Percentiles rank a stretch among this genome's conserved stretches.
Evolutionary conservation across 106 monocot species (phyloP).

Genomic region (Dioscorea zingiberensis): DNA sequence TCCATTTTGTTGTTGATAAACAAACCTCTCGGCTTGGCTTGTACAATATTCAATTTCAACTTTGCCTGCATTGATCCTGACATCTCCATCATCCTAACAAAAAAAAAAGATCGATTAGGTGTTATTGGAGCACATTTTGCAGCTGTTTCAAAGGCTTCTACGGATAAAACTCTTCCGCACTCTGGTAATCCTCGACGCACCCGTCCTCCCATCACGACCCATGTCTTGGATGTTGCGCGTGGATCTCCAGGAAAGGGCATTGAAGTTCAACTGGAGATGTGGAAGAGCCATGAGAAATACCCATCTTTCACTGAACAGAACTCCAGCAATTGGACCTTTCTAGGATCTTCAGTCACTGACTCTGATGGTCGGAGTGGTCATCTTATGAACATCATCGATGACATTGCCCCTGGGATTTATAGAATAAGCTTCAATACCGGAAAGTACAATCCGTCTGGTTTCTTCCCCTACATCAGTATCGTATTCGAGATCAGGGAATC

Average conservation of each 20-base stretch:
- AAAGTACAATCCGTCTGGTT: slow-evolving; percentile 51
- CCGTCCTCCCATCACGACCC: slow-evolving; percentile 90
- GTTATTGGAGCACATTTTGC: too few relatives aligned
- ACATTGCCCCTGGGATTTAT: slow-evolving; percentile 46
- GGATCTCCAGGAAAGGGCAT: slow-evolving; percentile 73
- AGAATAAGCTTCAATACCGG: slow-evolving; percentile 74
- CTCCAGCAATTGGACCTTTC: slow-evolving; percentile 24
- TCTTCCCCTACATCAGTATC: slow-evolving; percentile 75
- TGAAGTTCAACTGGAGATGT: slow-evolving; percentile 69
- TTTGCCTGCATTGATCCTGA: too few relatives aligned
- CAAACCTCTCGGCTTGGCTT: too few relatives aligned
- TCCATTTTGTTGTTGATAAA: too few relatives aligned
- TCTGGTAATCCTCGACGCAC: slow-evolving; percentile 28
- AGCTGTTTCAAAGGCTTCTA: too few relatives aligned
- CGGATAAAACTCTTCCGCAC: too few relatives aligned
- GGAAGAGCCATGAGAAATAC: slow-evolving; percentile 29
- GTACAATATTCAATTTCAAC: too few relatives aligned
- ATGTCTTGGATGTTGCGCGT: slow-evolving; percentile 72
- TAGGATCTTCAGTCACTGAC: slow-evolving; percentile 69
- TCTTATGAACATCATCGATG: slow-evolving; percentile 51
- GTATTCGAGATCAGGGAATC: slow-evolving; percentile 75
- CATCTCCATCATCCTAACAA: too few relatives aligned
- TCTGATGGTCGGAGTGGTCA: slow-evolving; percentile 66
- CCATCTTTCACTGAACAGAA: slow-evolving; percentile 40
- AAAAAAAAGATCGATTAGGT: too few relatives aligned